Conservation (phyloP, 2,329 filamentous ascomycete species). For the Aureobasidium leucospermi region DNA sequence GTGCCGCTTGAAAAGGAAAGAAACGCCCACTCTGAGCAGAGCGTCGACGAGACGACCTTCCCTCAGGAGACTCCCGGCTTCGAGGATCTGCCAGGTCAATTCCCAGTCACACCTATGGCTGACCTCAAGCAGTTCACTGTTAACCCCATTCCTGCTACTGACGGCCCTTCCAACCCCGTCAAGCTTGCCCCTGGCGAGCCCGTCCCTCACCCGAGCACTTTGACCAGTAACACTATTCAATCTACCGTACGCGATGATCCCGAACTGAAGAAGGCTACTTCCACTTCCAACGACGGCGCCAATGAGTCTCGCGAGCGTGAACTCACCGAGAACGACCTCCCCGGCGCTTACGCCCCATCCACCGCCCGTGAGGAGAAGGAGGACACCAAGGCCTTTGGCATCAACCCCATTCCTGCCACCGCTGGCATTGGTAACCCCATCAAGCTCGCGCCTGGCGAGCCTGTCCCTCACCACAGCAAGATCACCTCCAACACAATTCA, state of each 20-base stretch:
- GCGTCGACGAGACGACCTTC: slow-evolving; percentile 20
- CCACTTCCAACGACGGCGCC: slow-evolving; percentile 33
- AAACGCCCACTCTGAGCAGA: background rate
- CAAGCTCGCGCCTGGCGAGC: slow-evolving; percentile 69
- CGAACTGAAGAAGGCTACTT: slow-evolving; percentile 35
- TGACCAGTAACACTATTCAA: slow-evolving; percentile 64
- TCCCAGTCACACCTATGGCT: slow-evolving; percentile 61
- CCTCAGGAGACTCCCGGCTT: slow-evolving; percentile 16
- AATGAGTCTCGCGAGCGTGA: slow-evolving; percentile 25
- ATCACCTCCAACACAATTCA: slow-evolving; percentile 65
- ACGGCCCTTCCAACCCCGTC: slow-evolving; percentile 67
- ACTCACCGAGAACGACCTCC: slow-evolving; percentile 12
- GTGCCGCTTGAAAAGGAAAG: slow-evolving; percentile 53
- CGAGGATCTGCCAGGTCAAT: slow-evolving; percentile 54
- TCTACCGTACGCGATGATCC: slow-evolving; percentile 60
- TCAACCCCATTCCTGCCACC: slow-evolving; percentile 51
- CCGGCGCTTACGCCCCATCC: slow-evolving; percentile 4
- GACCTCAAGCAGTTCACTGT: slow-evolving; percentile 42
- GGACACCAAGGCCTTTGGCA: slow-evolving; percentile 42
- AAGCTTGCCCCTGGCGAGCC: slow-evolving; percentile 70
- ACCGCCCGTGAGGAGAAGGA: slow-evolving; percentile 19
- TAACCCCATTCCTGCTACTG: slow-evolving; percentile 41
- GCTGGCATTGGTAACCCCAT: slow-evolving; percentile 65
- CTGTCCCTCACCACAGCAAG: slow-evolving; percentile 60
- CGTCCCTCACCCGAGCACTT: slow-evolving; percentile 59